Base-by-base conservation (phyloP, 148 eudicot genomes). In the Polygonum aviculare region DNA sequence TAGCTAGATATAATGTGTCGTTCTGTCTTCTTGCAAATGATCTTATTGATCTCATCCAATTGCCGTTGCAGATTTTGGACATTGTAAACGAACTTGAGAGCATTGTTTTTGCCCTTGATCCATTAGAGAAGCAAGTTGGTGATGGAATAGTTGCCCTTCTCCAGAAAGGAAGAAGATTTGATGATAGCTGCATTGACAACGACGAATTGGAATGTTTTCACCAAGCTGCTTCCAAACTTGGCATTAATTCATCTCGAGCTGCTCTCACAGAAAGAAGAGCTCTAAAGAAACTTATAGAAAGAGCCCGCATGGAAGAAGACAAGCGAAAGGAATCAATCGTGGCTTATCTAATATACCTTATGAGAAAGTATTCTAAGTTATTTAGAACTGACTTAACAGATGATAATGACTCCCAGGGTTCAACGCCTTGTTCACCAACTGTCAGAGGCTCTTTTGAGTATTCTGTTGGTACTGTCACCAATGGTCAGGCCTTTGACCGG, bases 351-450 rank as follows among this genome's bases (percentile, higher is more conserved):
- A 81, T 88, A 82, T 91, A 89, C 82, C 91, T 95, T 44, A 95
- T 95, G 91, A 89, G 89, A 70, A 95, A 95, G 81, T 95, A 95
- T 77, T 93, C 99, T 16, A 95, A 93, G 86, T 78, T 95, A 75
- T 95, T 95, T 84, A 88, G 98, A 79, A 89, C 86, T 76, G 99
- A 95, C 72, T 81, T 95, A 74, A 88, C 86, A 19, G 99, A 95
- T 80, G 99, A 95, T 79, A 92, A 89, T 75, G 99, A 95, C 78
- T 95, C 99, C 73, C 99, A 95, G 82, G 98, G 99, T 21, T 95
- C 99, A 57, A 92, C 97, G 22, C 99, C 99, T 74, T 92, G 99
- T 85, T 95, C 99, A 47, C 99, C 99, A 6, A 89, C 99, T 49
- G 83, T 95, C 36, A 85, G 85, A 72, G 94, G 89, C 78, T 81